Conservation (phyloP, 2,329 filamentous ascomycete genomes). For the Epichloe sp. region DNA sequence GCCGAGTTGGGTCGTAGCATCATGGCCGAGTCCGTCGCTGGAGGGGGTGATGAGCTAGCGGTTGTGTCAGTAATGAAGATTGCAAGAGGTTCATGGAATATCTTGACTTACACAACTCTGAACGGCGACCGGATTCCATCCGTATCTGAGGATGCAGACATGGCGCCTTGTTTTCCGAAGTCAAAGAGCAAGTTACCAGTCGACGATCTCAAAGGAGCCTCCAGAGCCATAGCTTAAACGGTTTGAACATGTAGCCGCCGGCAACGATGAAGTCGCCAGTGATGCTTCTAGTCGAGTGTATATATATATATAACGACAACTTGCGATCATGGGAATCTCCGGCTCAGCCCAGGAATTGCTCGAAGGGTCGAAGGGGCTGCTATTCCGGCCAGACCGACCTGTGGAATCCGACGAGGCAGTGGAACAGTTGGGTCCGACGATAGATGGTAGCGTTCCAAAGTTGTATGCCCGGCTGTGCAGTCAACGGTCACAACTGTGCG, state of each 20-base stretch:
- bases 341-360: conserved; percentile 6
- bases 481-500: background rate
- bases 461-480: conserved; percentile 3
- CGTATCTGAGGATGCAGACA: conserved; percentile 41
- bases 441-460: background rate
- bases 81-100: background rate
- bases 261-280: background rate
- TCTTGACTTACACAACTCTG: conserved; percentile 34
- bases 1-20: conserved; percentile 41
- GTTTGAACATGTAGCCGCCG: background rate
- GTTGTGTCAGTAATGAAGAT: conserved; percentile 5
- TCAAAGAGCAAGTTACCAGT: conserved; percentile 33
- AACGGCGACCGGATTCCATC: conserved; percentile 35
- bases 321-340: conserved; percentile 9
- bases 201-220: conserved; percentile 48
- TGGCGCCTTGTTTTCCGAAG: conserved; percentile 33
- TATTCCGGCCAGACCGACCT: background rate
- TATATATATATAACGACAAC: background rate
- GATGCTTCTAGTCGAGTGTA: background rate
- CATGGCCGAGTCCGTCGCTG: conserved; percentile 29
- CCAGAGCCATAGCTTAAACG: conserved; percentile 20
- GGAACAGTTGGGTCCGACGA: background rate
- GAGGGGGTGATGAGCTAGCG: conserved; percentile 24
- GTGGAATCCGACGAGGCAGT: background rate
- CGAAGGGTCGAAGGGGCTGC: background rate